Evolutionary conservation across 176 grass and related monocot genomes (phyloP), one percentile per base, ranked within the genome.

Genomic region (Oryza longistaminata): DNA sequence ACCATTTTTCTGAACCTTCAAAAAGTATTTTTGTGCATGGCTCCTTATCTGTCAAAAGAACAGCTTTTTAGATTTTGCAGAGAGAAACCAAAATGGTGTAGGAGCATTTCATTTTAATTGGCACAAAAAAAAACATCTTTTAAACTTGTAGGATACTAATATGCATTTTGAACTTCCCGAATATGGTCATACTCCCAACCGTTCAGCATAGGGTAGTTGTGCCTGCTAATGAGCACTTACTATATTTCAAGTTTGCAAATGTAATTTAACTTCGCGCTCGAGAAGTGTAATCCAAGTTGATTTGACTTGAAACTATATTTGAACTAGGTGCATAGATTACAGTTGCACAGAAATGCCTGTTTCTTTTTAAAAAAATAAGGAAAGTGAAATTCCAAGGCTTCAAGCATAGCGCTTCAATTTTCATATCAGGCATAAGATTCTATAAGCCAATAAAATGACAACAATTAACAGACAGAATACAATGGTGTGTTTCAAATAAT

Each of bases 11-110:
- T 96, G 88, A 88, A 94, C 88, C 81, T 99, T 99, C 61, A 96
- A 42, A 75, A 96, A 99, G 68, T 99, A 99, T 45, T 99, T 99
- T 27, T 99, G 97, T 27, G 97, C 97, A 86, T 99, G 97, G 48
- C 97, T 99, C 72, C 97, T 96, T 79, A 99, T 99, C 97, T 99
- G 79, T 64, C 53, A 89, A 80, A 87, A 70, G 1, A 70, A 71
- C 9, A 7, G 1, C 4, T 5, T 71, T 45, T 35, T 21, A 73
- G 43, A 24, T 37, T 46, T 13, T 11, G 44, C 31, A 34, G 3
- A 25, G 12, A 26, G 27, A 77, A 6, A 62, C 17, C n/a, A 62
- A 4, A 77, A 40, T 42, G 11, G 10, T 19, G 37, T 62, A 25
- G 15, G 11, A 24, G 31, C 12, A 37, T 11, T 76, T 76, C 31